Conservation (phyloP, 306 rosid genomes). For the Argentina anserina region DNA sequence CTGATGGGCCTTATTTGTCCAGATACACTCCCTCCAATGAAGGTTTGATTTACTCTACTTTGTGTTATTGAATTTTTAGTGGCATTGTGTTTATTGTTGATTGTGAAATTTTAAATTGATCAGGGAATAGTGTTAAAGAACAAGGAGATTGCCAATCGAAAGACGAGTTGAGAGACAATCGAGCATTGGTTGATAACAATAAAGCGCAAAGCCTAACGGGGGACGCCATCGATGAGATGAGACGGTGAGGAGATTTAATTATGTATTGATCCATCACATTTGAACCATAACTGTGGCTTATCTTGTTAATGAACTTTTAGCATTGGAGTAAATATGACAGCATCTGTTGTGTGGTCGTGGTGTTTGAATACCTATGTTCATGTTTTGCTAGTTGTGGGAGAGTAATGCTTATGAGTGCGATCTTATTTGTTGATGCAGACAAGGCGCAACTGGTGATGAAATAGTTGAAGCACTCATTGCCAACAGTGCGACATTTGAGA, state of each 20-base stretch:
- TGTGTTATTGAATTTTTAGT: not conserved
- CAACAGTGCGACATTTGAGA: constrained; percentile 87
- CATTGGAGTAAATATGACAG: not conserved
- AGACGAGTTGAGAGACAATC: constrained; percentile 67
- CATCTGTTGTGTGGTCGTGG: not conserved
- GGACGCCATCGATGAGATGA: constrained; percentile 77
- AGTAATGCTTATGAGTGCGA: not conserved
- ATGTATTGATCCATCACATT: not conserved
- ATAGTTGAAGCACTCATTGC: constrained; percentile 89
- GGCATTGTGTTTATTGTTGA: not conserved
- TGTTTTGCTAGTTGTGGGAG: not conserved
- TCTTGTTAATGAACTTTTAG: not conserved
- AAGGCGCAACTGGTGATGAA: constrained; percentile 86
- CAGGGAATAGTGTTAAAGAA: constrained; percentile 42
- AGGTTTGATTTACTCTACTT: constrained; percentile 37
- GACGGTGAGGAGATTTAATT: constrained; percentile 46
- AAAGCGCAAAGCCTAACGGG: constrained; percentile 81
- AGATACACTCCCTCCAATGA: constrained; percentile 39
- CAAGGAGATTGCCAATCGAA: constrained; percentile 29
- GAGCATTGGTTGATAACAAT: constrained; percentile 69
- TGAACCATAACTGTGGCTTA: not conserved
- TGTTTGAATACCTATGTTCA: not conserved
- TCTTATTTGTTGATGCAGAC: constrained; percentile 41
- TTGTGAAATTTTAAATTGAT: not conserved
- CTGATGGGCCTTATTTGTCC: constrained; percentile 44